Base-by-base conservation (phyloP, 257 asterid genomes). In the Orobanche coerulescens region DNA sequence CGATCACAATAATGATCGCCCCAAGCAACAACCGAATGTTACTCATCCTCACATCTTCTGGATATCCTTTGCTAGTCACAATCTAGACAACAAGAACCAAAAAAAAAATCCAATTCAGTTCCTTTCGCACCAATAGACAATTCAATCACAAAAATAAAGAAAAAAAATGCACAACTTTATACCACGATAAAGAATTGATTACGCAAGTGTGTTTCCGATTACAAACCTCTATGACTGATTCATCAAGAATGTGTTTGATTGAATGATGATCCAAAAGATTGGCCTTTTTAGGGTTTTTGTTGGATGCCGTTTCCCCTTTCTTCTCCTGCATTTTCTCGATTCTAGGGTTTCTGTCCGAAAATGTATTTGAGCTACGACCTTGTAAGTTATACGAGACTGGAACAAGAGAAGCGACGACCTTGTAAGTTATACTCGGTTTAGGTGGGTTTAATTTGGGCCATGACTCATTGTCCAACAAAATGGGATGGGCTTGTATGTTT, bases 181-280 rank as follows among this genome's bases (percentile, higher is more conserved):
- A 9, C 19, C 57, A 48, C 2, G 43, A 30, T 12, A 1, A 31
- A 2, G 39, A 16, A 30, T 2, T 55, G 15, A 65, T 14, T n/a
- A 44, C 6, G 30, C 30, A 50, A 19, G 55, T 36, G 37, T 6
- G 51, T 23, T 47, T 18, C 15, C 23, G 59, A n/a, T 13, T 5
- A 34, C 53, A 19, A 36, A 92, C 98, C 95, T 93, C 96, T 34
- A 84, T 67, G 22, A 81, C 96, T 6, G 97, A 84, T 30, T 93
- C 97, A 67, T 93, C 98, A 37, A 89, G 95, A 46, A 86, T 39
- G 77, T 80, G 81, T 52, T 90, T 93, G 87, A 93, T 77, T 34
- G 97, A 88, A 59, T 80, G 78, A 58, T 93, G 97, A 66, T 93
- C 94, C 76, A 88, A 72, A 0, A 88, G 90, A 78, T 93, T 93